Evolutionary conservation across 148 eudicot species (phyloP), one percentile per base, ranked within the genome.

Genomic region (Camellia japonica): DNA sequence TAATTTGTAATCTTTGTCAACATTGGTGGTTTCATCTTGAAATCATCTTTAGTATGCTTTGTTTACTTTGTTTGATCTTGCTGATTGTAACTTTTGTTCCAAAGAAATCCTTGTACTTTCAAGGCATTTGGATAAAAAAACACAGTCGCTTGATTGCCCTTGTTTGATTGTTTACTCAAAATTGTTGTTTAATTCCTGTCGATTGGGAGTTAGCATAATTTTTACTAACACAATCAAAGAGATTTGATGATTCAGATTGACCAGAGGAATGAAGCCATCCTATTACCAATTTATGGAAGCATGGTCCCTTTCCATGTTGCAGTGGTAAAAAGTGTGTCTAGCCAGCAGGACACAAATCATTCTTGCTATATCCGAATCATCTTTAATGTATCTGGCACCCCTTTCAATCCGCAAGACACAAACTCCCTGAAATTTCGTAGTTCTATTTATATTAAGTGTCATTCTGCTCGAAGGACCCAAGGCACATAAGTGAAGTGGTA

Each of bases 301-400:
- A 89, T 90, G 87, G 90, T 89, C 64, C 89, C 91, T 13, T 90
- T 89, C 80, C 91, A 90, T 81, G 86, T 90, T 80, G 91, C 91
- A 3, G 87, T 78, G 23, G 87, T 90, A 75, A 90, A 90, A 83
- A 90, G 86, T 9, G 86, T 90, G 23, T 85, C 87, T 69, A 89
- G 89, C 80, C 93, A 90, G 62, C 88, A 91, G 47, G 93, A 90
- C 59, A 89, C 93, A 51, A 89, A 89, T 58, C 87, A 90, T 8
- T 87, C 76, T 64, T 87, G 87, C 62, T 89, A 89, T 83, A 79
- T 90, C 46, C 79, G 93, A 72, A 87, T 90, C 62, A 89, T 88
- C 69, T 90, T 90, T 80, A 90, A 86, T 79, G 88, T 89, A 4
- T 91, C 93, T 0, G 93, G 93, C 7, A 89, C 91, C 12, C 89